phyloP scores from a whole-genome alignment of 805 yeast species.

The Ogataea saltuana region DNA sequence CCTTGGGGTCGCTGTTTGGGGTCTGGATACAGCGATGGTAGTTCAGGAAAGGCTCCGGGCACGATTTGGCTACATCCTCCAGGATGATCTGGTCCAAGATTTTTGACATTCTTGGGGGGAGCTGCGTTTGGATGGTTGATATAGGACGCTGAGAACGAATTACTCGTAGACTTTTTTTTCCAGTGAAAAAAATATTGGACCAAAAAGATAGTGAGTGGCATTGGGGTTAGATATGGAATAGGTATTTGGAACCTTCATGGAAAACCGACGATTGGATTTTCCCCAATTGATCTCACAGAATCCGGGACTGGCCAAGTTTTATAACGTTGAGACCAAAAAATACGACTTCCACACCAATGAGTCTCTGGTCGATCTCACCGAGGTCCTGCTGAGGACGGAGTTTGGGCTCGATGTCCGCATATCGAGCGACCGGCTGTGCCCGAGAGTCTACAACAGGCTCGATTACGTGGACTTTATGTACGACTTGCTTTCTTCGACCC shows the following conservation, averaged over 20 bases:
- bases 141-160: no score
- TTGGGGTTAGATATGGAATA: no score
- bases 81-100: conserved; percentile 69
- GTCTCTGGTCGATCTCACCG: conserved; percentile 25
- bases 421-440: conserved; percentile 30
- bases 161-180: neutral
- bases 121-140: neutral
- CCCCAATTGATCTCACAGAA: conserved; percentile 15
- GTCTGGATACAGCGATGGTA: conserved; percentile 71
- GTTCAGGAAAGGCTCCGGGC: conserved; percentile 71
- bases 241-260: conserved; percentile 3
- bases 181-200: neutral
- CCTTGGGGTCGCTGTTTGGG: conserved; percentile 38
- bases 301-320: conserved; percentile 21
- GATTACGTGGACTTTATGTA: conserved; percentile 30
- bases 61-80: conserved; percentile 74
- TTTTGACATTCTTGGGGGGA: conserved; percentile 39
- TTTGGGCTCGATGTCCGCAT: conserved; percentile 22
- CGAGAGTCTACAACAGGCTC: conserved; percentile 33
- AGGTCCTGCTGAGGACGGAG: conserved; percentile 19
- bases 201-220: neutral
- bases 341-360: conserved; percentile 29
- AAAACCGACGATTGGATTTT: conserved; percentile 14
- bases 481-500: conserved; percentile 10
- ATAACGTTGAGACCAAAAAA: conserved; percentile 3